A percentile compares a stretch with the other conserved stretches of the same genome.
Evolutionary conservation across 2,329 filamentous ascomycete genomes (phyloP).

Genomic region (Sporothrix luriei): DNA sequence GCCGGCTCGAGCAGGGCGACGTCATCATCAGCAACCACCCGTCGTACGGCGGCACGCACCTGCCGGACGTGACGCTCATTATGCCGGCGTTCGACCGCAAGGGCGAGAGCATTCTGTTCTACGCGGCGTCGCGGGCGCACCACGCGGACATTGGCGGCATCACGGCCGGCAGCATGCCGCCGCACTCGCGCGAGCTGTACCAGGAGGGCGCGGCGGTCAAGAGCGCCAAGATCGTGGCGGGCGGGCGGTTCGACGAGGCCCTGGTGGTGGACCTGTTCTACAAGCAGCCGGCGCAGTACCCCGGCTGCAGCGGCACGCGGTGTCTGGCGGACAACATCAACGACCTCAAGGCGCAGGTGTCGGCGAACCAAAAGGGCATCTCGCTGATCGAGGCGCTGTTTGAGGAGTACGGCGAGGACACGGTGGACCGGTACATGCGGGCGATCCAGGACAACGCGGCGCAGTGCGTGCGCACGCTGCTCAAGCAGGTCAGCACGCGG

Average conservation of each 20-base stretch:
- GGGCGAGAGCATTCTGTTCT: conserved; percentile 75
- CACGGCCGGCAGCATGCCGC: conserved; percentile 79
- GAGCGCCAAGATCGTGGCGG: conserved; percentile 71
- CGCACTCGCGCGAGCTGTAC: conserved; percentile 66
- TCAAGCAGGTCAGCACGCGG: conserved; percentile 66
- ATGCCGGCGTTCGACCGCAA: conserved; percentile 71
- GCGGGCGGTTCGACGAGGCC: conserved; percentile 77
- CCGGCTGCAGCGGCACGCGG: conserved; percentile 75
- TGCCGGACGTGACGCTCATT: conserved; percentile 80
- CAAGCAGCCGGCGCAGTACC: conserved; percentile 71
- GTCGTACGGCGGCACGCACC: conserved; percentile 79
- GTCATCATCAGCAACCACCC: conserved; percentile 84
- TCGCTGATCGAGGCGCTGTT: conserved; percentile 74
- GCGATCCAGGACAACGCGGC: conserved; percentile 82
- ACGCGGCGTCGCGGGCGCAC: conserved; percentile 77
- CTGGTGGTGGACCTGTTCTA: conserved; percentile 72
- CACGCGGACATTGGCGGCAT: conserved; percentile 86
- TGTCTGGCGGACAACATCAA: conserved; percentile 83
- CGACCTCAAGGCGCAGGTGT: conserved; percentile 83
- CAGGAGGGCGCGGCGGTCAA: conserved; percentile 68
- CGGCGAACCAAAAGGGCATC: conserved; percentile 84
- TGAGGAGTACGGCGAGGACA: conserved; percentile 73
- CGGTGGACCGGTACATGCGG: conserved; percentile 81
- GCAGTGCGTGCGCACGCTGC: conserved; percentile 69
- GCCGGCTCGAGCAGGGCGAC: conserved; percentile 75